A percentile compares a stretch with the other conserved stretches of the same genome.
Conservation (phyloP, 2,329 filamentous ascomycete genomes). For the Microdochium bolleyi region DNA sequence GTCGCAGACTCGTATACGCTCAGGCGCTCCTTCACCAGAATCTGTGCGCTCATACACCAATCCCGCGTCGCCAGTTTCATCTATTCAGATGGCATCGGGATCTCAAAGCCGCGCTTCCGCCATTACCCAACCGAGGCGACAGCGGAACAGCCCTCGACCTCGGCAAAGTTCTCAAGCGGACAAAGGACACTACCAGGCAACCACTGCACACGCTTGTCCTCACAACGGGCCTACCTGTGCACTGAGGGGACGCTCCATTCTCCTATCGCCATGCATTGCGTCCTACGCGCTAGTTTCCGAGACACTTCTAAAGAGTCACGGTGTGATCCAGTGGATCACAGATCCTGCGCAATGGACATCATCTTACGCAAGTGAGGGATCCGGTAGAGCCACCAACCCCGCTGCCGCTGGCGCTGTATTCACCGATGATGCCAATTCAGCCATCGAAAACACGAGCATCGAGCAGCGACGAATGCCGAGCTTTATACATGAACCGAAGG, state of each 20-base stretch:
- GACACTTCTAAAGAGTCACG: constrained; percentile 31
- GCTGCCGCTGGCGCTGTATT: no score
- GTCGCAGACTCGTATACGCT: background rate
- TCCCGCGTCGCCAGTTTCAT: no score
- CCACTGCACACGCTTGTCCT: constrained; percentile 16
- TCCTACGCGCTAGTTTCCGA: constrained; percentile 24
- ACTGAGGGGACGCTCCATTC: constrained; percentile 24
- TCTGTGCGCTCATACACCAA: background rate
- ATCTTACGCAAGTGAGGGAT: constrained; percentile 18
- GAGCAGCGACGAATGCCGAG: background rate
- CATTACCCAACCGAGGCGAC: background rate
- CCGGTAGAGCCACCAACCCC: no score
- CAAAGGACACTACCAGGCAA: background rate
- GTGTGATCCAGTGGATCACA: constrained; percentile 16
- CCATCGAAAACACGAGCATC: background rate
- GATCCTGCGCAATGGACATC: constrained; percentile 10
- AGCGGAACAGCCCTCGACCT: constrained; percentile 2
- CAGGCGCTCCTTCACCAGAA: background rate
- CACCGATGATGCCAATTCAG: background rate
- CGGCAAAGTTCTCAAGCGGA: constrained; percentile 2
- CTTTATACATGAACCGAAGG: constrained; percentile 1
- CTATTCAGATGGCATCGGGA: no score
- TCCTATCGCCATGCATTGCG: constrained; percentile 34
- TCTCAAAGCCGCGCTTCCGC: no score
- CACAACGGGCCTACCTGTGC: constrained; percentile 25